Conservation (phyloP, 306 rosid species). For the Spatholobus suberectus region DNA sequence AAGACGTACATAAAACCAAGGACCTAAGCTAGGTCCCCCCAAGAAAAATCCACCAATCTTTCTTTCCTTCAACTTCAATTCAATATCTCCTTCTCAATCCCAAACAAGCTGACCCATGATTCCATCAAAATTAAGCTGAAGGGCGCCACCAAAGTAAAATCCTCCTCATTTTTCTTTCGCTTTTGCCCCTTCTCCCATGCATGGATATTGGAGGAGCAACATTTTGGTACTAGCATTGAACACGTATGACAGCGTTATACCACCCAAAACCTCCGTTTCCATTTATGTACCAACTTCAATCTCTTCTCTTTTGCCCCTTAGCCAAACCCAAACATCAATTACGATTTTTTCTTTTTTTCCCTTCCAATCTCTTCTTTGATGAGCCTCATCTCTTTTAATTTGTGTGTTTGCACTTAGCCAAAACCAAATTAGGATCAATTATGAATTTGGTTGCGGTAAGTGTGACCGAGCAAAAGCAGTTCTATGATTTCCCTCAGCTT, state of each 20-base stretch:
- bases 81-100: slow-evolving; percentile 38
- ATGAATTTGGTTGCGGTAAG: slow-evolving; percentile 45
- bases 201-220: slow-evolving; percentile 37
- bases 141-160: slow-evolving; percentile 27
- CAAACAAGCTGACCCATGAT: slow-evolving; percentile 30
- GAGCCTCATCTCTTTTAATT: neutral
- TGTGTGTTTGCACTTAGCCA: slow-evolving; percentile 7
- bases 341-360: neutral
- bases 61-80: slow-evolving; percentile 50
- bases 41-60: slow-evolving; percentile 13
- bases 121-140: slow-evolving; percentile 36
- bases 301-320: neutral
- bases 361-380: neutral
- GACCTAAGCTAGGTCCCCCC: slow-evolving; percentile 40
- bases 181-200: slow-evolving; percentile 37
- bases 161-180: slow-evolving; percentile 25
- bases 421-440: neutral
- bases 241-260: slow-evolving; percentile 9
- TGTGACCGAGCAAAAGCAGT: slow-evolving; percentile 47
- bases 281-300: slow-evolving; percentile 5
- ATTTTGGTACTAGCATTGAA: slow-evolving; percentile 36
- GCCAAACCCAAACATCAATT: slow-evolving; percentile 36
- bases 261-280: slow-evolving; percentile 34
- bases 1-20: slow-evolving; percentile 44
- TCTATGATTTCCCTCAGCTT: slow-evolving; percentile 53